phyloP scores from a whole-genome alignment of 306 rosid genomes.

The Calophaca sinica region DNA sequence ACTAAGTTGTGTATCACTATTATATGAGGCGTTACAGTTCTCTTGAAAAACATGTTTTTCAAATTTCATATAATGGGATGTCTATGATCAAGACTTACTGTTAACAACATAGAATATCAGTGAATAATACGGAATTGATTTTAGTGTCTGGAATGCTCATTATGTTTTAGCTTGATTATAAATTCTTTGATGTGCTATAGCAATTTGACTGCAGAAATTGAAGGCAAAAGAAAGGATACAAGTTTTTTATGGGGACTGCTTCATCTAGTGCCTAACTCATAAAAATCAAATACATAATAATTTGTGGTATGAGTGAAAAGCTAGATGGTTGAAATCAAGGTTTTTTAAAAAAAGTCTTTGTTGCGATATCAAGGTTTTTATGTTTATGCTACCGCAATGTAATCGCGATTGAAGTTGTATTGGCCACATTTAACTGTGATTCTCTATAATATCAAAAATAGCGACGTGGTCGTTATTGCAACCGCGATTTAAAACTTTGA shows the following conservation, averaged over 20 bases:
- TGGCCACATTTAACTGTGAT: no score
- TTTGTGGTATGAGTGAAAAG: not conserved
- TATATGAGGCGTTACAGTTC: conserved; percentile 9
- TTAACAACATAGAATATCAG: conserved; percentile 27
- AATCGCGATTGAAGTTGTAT: no score
- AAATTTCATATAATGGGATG: not conserved
- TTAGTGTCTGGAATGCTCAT: not conserved
- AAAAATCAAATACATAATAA: not conserved
- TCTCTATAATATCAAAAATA: no score
- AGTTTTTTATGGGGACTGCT: not conserved
- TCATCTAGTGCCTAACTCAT: not conserved
- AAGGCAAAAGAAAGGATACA: not conserved
- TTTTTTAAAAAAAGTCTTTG: no score
- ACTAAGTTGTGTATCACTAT: conserved; percentile 16
- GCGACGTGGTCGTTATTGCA: no score
- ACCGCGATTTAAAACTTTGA: no score
- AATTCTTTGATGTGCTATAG: not conserved
- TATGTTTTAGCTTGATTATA: not conserved
- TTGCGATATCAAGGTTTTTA: no score
- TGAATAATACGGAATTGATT: conserved; percentile 9
- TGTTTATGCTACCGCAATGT: no score
- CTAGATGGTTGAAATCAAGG: not conserved
- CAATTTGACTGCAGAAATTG: not conserved
- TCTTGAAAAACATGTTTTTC: conserved; percentile 37
- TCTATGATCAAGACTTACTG: not conserved